Conservation (phyloP, 139 green algal genomes). For the Medakamo hakoo region DNA sequence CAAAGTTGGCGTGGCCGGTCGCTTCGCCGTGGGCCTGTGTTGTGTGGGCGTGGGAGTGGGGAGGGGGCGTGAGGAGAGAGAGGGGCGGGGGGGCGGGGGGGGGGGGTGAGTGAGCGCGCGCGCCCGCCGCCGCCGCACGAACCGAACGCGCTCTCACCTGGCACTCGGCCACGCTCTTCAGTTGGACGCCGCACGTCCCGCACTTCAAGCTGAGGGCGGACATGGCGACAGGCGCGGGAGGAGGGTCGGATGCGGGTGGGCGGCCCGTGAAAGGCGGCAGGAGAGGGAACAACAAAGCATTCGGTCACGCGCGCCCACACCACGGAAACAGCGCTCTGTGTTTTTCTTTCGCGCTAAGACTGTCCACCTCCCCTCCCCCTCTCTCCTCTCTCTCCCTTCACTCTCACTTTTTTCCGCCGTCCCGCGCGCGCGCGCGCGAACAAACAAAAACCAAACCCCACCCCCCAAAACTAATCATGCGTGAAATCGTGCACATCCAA, state of each 20-base stretch:
- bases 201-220: neutral
- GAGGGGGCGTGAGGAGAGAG: no score
- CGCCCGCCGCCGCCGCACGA: no score
- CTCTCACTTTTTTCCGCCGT: neutral
- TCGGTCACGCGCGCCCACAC: neutral
- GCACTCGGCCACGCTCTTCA: neutral
- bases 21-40: conserved; percentile 15
- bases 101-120: no score
- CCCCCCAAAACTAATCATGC: conserved; percentile 27
- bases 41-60: no score
- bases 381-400: neutral
- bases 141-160: no score
- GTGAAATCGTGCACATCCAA: conserved; percentile 92
- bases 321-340: neutral
- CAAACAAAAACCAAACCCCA: neutral
- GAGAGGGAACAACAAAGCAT: neutral
- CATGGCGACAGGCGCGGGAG: neutral
- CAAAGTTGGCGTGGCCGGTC: conserved; percentile 63
- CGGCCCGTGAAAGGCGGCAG: no score
- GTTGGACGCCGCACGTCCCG: neutral
- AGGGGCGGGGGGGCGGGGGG: no score
- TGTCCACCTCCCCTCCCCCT: neutral
- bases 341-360: neutral
- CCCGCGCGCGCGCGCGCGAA: no score
- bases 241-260: no score